Base-by-base conservation (phyloP, 371 early-diverging fungal genomes). In the Lichtheimia corymbifera region DNA sequence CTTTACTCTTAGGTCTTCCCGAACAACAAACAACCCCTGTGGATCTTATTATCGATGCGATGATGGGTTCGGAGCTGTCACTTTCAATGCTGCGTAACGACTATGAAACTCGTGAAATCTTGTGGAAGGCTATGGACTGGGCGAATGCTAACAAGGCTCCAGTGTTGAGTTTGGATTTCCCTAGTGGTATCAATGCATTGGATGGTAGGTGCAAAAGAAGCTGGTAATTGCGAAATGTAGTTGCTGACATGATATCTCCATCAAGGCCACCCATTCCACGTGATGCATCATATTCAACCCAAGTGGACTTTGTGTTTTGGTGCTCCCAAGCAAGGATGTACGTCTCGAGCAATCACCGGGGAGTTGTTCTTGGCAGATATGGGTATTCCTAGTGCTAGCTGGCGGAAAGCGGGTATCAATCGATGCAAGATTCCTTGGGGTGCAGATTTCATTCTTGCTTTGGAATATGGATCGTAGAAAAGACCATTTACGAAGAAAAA, bases 261-360 rank as follows among this genome's bases (percentile, higher is more conserved):
- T 42, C n/a, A 18, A 70, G 67, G 72, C 35, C 61, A 56, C 20
- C 67, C 70, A 1, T 66, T 64, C 66, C 70, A 76, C 27, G 62
- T 62, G 13, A 69, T 69, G 62, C 75, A 83, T 68, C 64, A 75
- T 57, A 77, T 84, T 44, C 71, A 70, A 43, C 85, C 86, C 7
- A 83, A 83, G 62, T 93, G 92, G 92, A 92, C 92, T 1, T 68
- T 93, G 1, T 88, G 90, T 53, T 76, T 93, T 35, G 92, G 90
- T 5, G 86, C 91, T 0, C 92, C 94, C 3, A 88, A 86, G 58
- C 73, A 79, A 7, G 89, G 88, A 5, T 85, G 87, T 49, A 74
- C 70, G 47, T 77, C 80, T 13, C 79, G 85, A 28, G 67, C 74
- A 40, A 68, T 85, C 11, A 80, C 85, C 0, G 94, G 92, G 18